phyloP scores from a whole-genome alignment of 2,329 filamentous ascomycete species.

The Fusarium neocosmosporiellum region DNA sequence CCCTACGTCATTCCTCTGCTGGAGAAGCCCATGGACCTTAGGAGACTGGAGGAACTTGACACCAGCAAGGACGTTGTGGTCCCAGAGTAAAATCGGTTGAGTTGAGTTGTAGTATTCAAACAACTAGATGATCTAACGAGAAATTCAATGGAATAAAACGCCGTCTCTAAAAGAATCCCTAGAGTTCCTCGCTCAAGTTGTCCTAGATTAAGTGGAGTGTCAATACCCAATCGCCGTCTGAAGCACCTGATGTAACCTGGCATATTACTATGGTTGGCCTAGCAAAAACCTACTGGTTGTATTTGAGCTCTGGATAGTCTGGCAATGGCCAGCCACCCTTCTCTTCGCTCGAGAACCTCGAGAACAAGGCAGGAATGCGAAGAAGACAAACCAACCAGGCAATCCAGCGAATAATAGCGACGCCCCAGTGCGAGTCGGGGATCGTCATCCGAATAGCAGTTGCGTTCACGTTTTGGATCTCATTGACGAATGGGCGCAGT shows the following conservation, averaged over 20 bases:
- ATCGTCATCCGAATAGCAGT: constrained; percentile 9
- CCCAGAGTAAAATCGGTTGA: constrained; percentile 36
- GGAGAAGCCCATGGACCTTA: constrained; percentile 75
- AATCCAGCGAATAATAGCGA: constrained; percentile 24
- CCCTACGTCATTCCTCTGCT: constrained; percentile 77
- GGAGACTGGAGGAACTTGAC: constrained; percentile 75
- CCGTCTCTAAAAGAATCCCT: not conserved
- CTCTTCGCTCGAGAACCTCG: constrained; percentile 24
- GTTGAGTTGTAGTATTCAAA: not conserved
- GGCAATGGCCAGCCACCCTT: constrained; percentile 27
- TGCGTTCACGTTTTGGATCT: constrained; percentile 20
- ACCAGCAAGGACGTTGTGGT: constrained; percentile 61
- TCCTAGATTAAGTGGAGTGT: not conserved
- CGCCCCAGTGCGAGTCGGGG: constrained; percentile 17
- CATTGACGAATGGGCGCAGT: constrained; percentile 15
- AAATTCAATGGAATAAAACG: not conserved
- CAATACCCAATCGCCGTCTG: not conserved
- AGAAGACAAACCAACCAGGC: constrained; percentile 24
- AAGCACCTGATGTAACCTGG: not conserved
- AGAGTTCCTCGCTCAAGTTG: not conserved
- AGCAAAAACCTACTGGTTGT: not conserved
- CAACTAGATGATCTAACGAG: not conserved
- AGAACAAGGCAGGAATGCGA: constrained; percentile 14
- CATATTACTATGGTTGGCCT: not conserved
- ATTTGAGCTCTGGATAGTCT: constrained; percentile 14